Evolutionary conservation across 805 yeast genomes (phyloP).

Genomic region (Nakazawaea sp.): DNA sequence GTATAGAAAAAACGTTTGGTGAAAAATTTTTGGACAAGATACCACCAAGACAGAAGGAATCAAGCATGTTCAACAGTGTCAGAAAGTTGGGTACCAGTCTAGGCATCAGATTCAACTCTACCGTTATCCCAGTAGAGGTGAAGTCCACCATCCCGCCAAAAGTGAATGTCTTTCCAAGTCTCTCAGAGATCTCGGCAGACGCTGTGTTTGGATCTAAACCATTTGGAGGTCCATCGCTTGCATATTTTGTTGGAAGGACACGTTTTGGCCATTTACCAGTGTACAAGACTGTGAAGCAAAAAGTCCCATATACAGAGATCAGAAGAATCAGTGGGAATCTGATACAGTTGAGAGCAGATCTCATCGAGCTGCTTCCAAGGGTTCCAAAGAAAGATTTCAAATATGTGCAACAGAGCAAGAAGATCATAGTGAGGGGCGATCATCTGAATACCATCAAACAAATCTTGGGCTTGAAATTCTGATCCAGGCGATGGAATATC

Average conservation of each 20-base stretch:
- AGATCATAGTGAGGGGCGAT: slow-evolving; percentile 49
- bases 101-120: slow-evolving; percentile 15
- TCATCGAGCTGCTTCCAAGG: slow-evolving; percentile 42
- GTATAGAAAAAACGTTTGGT: not conserved
- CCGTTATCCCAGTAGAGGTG: slow-evolving; percentile 10
- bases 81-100: too few relatives aligned
- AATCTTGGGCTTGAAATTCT: slow-evolving; percentile 24
- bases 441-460: slow-evolving; percentile 26
- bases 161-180: slow-evolving; percentile 17
- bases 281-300: slow-evolving; percentile 60
- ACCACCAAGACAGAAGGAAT: not conserved
- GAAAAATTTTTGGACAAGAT: not conserved
- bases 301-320: slow-evolving; percentile 62
- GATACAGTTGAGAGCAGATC: slow-evolving; percentile 57
- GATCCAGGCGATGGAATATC: too few relatives aligned
- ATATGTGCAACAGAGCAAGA: slow-evolving; percentile 42
- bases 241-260: slow-evolving; percentile 42
- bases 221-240: slow-evolving; percentile 26
- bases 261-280: slow-evolving; percentile 73
- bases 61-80: not conserved
- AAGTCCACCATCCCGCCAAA: not conserved
- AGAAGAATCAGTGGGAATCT: slow-evolving; percentile 67
- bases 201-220: slow-evolving; percentile 16
- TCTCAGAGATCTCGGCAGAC: slow-evolving; percentile 17
- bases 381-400: slow-evolving; percentile 37